Evolutionary conservation across 148 eudicot genomes (phyloP), one percentile per base, ranked within the genome.

Genomic region (Cornus controversa): DNA sequence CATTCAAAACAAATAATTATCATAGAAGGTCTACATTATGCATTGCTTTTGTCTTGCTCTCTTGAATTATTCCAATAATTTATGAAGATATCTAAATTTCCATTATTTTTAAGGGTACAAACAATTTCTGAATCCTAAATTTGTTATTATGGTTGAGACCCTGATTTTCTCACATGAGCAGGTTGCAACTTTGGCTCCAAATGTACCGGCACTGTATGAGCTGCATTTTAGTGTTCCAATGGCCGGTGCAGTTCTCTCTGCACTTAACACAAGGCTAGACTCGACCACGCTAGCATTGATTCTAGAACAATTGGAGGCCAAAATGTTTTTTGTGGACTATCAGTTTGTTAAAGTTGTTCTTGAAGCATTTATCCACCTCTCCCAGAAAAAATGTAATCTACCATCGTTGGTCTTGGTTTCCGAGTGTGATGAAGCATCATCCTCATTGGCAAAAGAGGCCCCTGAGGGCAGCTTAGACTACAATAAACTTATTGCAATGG

Each of bases 211-310:
- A 60, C 80, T 78, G 6, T 81, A 81, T 65, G 84, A 81, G 82
- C 70, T 84, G 71, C 80, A 84, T 75, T 84, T 84, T 45, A 82
- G 29, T 0, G 84, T 84, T n/a, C 87, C 87, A 72, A 84, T 84
- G 87, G 79, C 79, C 2, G 84, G 84, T 1, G 82, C 80, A 45
- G 77, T 84, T 71, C 78, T 84, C 29, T 84, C 82, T 6, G 75
- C 84, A 7, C 73, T 84, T 3, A 81, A 84, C 75, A 72, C 87
- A 64, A 84, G 66, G 23, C 74, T 84, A 8, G 78, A 76, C 27
- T 6, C 77, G 22, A 16, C 74, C 8, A 67, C 9, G 13, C 68
- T 84, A 53, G 71, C 75, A 22, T 36, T 57, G 0, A 8, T 78
- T 23, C 63, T 84, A 13, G 57, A 78, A 71, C 77, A 81, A 29